Evolutionary conservation across 1,284 basidiomycete species (phyloP).

Genomic region (Pseudozyma sp.): DNA sequence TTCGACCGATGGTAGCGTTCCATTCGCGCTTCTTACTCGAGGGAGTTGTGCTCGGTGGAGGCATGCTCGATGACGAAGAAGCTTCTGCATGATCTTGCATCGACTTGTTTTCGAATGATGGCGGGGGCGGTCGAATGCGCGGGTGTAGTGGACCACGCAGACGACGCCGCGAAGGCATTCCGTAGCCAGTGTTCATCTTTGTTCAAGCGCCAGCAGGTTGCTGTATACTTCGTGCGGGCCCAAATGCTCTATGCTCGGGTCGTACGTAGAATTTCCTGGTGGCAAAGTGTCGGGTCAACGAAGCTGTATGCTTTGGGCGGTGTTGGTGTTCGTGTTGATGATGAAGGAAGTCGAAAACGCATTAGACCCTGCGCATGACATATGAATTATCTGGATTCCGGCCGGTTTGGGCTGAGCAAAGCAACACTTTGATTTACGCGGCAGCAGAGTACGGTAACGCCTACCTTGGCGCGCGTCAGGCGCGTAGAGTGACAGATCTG

Average conservation of each 20-base stretch:
- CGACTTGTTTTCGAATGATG: slow-evolving; percentile 12
- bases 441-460: neutral
- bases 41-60: slow-evolving; percentile 17
- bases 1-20: slow-evolving; percentile 27
- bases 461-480: slow-evolving; percentile 4
- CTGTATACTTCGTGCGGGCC: neutral
- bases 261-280: too few relatives aligned
- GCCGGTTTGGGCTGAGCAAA: neutral
- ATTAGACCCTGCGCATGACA: neutral
- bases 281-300: too few relatives aligned
- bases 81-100: neutral
- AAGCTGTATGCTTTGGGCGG: neutral
- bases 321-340: slow-evolving; percentile 2
- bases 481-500: slow-evolving; percentile 19
- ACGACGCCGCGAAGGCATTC: slow-evolving; percentile 37
- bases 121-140: slow-evolving; percentile 21
- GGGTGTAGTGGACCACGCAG: slow-evolving; percentile 39
- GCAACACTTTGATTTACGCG: neutral
- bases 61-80: slow-evolving; percentile 9
- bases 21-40: slow-evolving; percentile 38
- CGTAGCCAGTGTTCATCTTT: slow-evolving; percentile 44
- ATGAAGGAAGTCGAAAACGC: neutral
- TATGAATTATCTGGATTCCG: neutral
- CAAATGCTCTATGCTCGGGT: neutral
- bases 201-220: neutral